These are phyloP conservation scores for Mycena crocata DNA, from an alignment of 768 basidiomycete genomes.

Conservation along the genomic window DNA sequence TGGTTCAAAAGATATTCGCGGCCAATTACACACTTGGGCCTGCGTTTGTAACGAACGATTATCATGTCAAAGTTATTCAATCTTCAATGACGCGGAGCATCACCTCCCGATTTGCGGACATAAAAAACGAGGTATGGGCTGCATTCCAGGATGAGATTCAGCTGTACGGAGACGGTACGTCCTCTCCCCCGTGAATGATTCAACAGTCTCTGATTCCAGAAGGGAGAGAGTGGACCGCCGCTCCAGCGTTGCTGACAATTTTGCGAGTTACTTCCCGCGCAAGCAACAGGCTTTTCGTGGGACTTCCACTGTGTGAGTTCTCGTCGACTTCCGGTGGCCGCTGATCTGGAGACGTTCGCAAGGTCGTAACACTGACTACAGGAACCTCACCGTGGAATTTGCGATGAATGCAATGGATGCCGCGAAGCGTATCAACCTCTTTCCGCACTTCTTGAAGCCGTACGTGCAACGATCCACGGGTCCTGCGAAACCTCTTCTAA, in stretches of 20 bases:
- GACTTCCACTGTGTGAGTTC: slow-evolving; percentile 24
- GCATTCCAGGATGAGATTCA: slow-evolving; percentile 34
- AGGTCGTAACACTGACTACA: slow-evolving; percentile 27
- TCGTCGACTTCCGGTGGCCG: background rate
- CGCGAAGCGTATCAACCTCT: slow-evolving; percentile 40
- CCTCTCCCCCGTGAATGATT: background rate
- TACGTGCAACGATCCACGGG: slow-evolving; percentile 31
- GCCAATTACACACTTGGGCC: slow-evolving; percentile 15
- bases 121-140: slow-evolving; percentile 33
- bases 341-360: background rate
- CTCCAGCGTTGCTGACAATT: slow-evolving; percentile 14
- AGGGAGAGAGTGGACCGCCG: slow-evolving; percentile 34
- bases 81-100: slow-evolving; percentile 32
- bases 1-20: slow-evolving; percentile 3
- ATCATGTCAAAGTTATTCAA: slow-evolving; percentile 33
- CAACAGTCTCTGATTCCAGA: background rate
- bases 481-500: no score
- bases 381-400: slow-evolving; percentile 39
- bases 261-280: slow-evolving; percentile 21
- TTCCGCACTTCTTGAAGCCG: slow-evolving; percentile 50
- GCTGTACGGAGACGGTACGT: slow-evolving; percentile 20
- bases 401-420: slow-evolving; percentile 44
- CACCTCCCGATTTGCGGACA: slow-evolving; percentile 27
- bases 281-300: slow-evolving; percentile 22
- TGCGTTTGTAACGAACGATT: slow-evolving; percentile 11